A percentile compares a stretch with the other conserved stretches of the same genome.
Evolutionary conservation across 2,329 filamentous ascomycete genomes (phyloP).

Genomic region (Penicillium sp.): DNA sequence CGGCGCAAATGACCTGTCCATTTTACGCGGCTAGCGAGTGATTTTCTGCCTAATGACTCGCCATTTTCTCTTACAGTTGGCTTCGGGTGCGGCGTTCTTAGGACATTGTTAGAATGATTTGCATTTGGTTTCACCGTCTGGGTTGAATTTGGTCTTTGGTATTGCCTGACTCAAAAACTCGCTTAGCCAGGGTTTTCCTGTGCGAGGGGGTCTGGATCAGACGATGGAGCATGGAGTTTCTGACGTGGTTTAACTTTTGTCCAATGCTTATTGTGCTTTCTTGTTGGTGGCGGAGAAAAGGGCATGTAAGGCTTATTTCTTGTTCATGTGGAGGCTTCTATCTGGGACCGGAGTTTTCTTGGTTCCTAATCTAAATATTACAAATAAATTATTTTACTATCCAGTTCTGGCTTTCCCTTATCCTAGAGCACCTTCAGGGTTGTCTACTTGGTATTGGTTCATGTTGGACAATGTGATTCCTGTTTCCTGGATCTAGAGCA

Average conservation of each 20-base stretch:
- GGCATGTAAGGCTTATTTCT: not conserved
- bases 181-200: not conserved
- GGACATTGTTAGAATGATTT: not conserved
- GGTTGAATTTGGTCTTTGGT: not conserved
- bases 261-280: not conserved
- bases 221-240: not conserved
- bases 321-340: not conserved
- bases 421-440: not conserved
- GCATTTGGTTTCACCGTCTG: not conserved
- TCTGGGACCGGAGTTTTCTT: not conserved
- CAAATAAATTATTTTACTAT: not conserved
- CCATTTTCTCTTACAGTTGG: not conserved
- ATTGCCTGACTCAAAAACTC: not conserved
- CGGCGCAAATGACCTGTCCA: not conserved
- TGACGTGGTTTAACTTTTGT: not conserved
- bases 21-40: not conserved
- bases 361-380: not conserved
- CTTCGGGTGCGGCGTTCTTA: not conserved
- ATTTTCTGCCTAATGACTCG: not conserved
- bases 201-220: not conserved
- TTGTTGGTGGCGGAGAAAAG: constrained; percentile 4
- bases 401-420: not conserved
- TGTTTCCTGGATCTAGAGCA: not conserved
- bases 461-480: not conserved
- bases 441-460: not conserved